Evolutionary conservation across 139 green algal genomes (phyloP).

Genomic region (Haematococcus lacustris): DNA sequence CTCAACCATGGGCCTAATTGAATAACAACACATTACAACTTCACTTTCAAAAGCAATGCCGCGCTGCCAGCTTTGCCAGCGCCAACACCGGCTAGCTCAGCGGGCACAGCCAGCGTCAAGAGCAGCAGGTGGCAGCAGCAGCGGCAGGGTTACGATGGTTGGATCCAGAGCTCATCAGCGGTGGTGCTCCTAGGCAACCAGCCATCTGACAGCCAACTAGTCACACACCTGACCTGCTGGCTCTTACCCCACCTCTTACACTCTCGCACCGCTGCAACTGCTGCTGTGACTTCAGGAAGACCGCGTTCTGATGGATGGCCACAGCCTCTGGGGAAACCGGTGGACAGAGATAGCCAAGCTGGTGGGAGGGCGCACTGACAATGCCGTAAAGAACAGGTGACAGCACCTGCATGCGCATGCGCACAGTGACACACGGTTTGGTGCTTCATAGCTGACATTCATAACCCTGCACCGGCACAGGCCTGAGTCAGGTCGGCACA

Average conservation of each 20-base stretch:
- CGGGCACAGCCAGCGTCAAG: neutral
- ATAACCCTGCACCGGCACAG: no score
- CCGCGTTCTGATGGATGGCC: conserved; percentile 39
- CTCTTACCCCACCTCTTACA: neutral
- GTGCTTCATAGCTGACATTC: no score
- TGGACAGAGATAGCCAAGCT: conserved; percentile 70
- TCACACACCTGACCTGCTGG: neutral
- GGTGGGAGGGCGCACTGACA: conserved; percentile 66
- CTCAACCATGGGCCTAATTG: no score
- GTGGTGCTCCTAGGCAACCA: no score
- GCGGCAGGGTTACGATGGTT: no score
- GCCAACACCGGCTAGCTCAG: neutral
- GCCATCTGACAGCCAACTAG: neutral
- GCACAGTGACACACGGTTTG: no score
- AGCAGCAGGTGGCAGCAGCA: neutral
- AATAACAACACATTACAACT: no score
- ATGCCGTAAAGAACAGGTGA: conserved; percentile 64
- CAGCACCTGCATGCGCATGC: no score
- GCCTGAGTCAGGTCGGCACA: no score
- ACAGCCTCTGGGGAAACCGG: conserved; percentile 51
- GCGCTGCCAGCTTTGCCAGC: neutral
- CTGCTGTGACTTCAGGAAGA: conserved; percentile 38
- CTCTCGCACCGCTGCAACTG: neutral
- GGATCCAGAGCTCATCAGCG: no score
- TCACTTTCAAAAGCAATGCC: no score